These are phyloP conservation scores for Diaporthe ampelina DNA, from an alignment of 2,329 filamentous ascomycete genomes.

Conservation along the genomic window DNA sequence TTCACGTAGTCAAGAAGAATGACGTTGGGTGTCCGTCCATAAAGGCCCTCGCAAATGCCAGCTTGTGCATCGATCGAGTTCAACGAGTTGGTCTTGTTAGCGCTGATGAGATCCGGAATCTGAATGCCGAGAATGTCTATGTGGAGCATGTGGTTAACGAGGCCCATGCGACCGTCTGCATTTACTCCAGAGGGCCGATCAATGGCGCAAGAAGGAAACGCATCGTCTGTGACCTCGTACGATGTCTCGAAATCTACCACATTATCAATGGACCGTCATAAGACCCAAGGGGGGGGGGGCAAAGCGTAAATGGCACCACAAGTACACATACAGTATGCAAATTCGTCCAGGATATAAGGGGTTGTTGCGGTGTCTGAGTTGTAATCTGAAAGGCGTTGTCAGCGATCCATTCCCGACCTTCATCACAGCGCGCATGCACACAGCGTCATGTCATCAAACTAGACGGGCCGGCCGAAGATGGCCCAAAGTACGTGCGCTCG, in stretches of 20 bases:
- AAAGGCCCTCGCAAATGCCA: constrained; percentile 49
- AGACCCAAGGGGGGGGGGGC: background rate
- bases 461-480: background rate
- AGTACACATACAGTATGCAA: constrained; percentile 63
- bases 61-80: constrained; percentile 60
- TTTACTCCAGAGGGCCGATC: constrained; percentile 68
- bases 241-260: constrained; percentile 68
- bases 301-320: constrained; percentile 57
- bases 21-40: constrained; percentile 53
- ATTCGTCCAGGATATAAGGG: constrained; percentile 76
- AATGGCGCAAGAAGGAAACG: constrained; percentile 75
- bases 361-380: constrained; percentile 62
- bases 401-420: constrained; percentile 35
- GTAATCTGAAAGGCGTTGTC: constrained; percentile 68
- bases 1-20: constrained; percentile 44
- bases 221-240: constrained; percentile 72
- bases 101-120: constrained; percentile 48
- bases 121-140: constrained; percentile 51
- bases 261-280: background rate
- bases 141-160: constrained; percentile 77
- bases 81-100: constrained; percentile 62
- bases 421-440: background rate
- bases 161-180: constrained; percentile 57
- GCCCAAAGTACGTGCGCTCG: background rate
- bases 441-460: constrained; percentile 7